Conservation (phyloP, 2,329 filamentous ascomycete species). For the Epichloe festucae region DNA sequence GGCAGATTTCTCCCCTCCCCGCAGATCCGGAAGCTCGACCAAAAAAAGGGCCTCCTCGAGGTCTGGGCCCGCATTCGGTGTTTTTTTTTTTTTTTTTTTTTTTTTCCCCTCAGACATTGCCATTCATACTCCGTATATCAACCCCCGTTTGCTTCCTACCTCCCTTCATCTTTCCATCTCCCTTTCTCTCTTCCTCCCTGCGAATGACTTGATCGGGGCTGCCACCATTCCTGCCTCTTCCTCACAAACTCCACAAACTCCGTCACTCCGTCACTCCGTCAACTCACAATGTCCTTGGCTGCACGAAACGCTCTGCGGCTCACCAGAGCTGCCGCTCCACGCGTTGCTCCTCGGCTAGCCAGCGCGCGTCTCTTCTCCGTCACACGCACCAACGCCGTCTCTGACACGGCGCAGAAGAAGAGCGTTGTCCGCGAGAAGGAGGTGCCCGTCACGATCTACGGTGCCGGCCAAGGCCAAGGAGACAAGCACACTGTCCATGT, state of each 20-base stretch:
- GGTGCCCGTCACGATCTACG: constrained; percentile 42
- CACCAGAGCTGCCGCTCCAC: constrained; percentile 18
- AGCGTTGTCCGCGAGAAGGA: constrained; percentile 44
- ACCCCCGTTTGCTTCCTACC: background rate
- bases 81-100: background rate
- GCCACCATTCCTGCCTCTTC: background rate
- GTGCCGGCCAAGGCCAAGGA: constrained; percentile 32
- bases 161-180: background rate
- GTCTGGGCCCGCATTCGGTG: background rate
- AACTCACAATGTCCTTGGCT: constrained; percentile 21
- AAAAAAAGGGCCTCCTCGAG: too few species aligned
- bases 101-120: background rate
- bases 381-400: constrained; percentile 18
- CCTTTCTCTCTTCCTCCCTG: background rate
- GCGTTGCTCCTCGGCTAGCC: constrained; percentile 12
- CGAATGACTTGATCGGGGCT: too few species aligned
- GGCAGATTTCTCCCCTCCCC: too few species aligned
- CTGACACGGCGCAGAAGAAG: constrained; percentile 31
- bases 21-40: too few species aligned
- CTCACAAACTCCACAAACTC: background rate
- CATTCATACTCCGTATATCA: background rate
- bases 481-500: constrained; percentile 46
- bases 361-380: constrained; percentile 21
- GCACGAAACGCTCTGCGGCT: constrained; percentile 23
- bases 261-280: background rate